A percentile compares a stretch with the other conserved stretches of the same genome.
Evolutionary conservation across 106 monocot genomes (phyloP).

Genomic region (Narthecium ossifragum): DNA sequence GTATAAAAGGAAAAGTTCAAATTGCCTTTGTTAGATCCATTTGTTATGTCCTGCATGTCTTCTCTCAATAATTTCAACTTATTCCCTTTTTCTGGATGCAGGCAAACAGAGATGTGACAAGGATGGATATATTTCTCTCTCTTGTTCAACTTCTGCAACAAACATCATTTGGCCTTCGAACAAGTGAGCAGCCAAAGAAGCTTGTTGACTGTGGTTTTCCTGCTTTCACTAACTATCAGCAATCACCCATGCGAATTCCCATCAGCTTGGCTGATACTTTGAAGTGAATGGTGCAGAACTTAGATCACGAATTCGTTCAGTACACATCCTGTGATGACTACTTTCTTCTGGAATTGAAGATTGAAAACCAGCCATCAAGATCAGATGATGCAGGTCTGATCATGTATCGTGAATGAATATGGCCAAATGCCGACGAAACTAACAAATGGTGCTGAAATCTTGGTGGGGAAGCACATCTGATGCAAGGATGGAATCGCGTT

Average conservation of each 20-base stretch:
- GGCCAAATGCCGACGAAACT: no score
- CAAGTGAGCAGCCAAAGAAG: constrained; percentile 16
- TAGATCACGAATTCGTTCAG: no score
- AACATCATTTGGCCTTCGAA: constrained; percentile 24
- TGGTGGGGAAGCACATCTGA: no score
- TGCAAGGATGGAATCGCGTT: no score
- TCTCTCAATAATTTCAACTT: neutral
- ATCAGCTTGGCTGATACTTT: constrained; percentile 18
- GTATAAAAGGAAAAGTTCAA: constrained; percentile 19
- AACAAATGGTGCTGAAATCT: no score
- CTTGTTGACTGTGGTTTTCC: constrained; percentile 18
- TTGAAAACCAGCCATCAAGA: neutral
- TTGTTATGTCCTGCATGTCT: neutral
- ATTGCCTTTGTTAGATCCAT: no score
- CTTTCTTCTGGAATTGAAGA: no score
- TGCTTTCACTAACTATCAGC: constrained; percentile 28
- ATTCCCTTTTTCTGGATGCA: constrained; percentile 14
- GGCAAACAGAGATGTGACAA: constrained; percentile 71
- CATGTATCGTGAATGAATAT: no score
- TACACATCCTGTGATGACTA: no score
- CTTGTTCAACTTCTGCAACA: constrained; percentile 81
- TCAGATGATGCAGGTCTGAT: no score
- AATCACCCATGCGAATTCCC: constrained; percentile 29
- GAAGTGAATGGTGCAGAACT: constrained; percentile 25
- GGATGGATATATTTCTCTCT: constrained; percentile 95